Evolutionary conservation across 2,329 filamentous ascomycete genomes (phyloP).

Genomic region (Calonectria crousiana): DNA sequence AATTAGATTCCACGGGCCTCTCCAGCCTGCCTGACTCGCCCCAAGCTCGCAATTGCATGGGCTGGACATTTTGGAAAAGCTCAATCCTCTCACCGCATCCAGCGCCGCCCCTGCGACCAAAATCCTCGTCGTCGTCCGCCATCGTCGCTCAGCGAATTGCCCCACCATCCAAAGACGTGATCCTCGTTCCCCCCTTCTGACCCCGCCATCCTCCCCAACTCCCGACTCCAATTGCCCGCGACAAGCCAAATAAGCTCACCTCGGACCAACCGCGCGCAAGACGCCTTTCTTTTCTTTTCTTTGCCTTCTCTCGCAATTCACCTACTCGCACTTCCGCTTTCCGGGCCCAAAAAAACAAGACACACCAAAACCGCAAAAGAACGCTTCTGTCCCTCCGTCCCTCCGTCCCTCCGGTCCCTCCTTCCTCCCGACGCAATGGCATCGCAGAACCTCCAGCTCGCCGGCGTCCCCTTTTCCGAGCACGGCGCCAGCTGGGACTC

Average conservation of each 20-base stretch:
- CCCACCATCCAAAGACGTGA: constrained; percentile 23
- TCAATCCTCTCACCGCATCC: background rate
- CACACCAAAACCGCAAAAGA: background rate
- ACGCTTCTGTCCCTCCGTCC: background rate
- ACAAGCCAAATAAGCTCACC: background rate
- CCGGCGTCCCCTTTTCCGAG: constrained; percentile 45
- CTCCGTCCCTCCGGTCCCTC: background rate
- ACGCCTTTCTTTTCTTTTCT: too few relatives aligned
- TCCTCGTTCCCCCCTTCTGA: constrained; percentile 5
- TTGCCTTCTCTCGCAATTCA: background rate
- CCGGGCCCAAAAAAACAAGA: background rate
- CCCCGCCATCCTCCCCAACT: constrained; percentile 4
- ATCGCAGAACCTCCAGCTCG: constrained; percentile 48
- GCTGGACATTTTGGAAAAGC: background rate
- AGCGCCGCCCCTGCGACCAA: background rate
- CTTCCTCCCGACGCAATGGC: constrained; percentile 35
- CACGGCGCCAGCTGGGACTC: constrained; percentile 60
- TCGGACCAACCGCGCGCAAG: background rate
- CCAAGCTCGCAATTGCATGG: background rate
- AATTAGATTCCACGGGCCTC: background rate
- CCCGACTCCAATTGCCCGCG: background rate
- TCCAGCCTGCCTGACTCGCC: background rate
- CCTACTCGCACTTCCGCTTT: background rate
- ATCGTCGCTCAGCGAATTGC: constrained; percentile 12
- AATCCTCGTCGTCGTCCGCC: background rate